Conservation (phyloP, 2,329 filamentous ascomycete genomes). For the Grosmannia clavigera region DNA sequence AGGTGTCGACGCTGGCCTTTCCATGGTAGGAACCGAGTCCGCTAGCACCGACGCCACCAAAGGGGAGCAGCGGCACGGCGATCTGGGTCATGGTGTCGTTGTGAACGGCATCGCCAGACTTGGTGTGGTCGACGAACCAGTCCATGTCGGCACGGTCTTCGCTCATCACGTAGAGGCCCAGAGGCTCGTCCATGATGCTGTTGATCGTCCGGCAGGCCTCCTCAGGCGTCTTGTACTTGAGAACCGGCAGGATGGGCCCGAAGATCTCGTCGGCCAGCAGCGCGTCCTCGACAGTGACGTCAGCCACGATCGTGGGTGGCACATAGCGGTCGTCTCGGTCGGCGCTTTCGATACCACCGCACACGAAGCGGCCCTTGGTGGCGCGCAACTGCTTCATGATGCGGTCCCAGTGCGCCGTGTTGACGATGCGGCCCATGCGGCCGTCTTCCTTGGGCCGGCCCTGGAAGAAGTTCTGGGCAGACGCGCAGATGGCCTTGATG, state of each 20-base stretch:
- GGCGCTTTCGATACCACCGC: neutral
- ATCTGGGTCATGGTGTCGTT: slow-evolving; percentile 36
- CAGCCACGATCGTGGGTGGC: slow-evolving; percentile 25
- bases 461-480: slow-evolving; percentile 20
- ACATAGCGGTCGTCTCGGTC: slow-evolving; percentile 20
- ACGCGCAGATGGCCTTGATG: slow-evolving; percentile 20
- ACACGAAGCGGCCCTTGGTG: slow-evolving; percentile 22
- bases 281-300: slow-evolving; percentile 22
- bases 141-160: slow-evolving; percentile 21
- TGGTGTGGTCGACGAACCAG: slow-evolving; percentile 23
- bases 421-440: slow-evolving; percentile 25
- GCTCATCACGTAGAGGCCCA: slow-evolving; percentile 30
- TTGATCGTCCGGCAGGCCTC: slow-evolving; percentile 18
- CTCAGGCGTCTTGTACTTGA: slow-evolving; percentile 18
- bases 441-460: slow-evolving; percentile 10
- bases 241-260: slow-evolving; percentile 28
- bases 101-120: slow-evolving; percentile 37
- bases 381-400: slow-evolving; percentile 22
- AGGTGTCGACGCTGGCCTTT: slow-evolving; percentile 31
- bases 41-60: slow-evolving; percentile 34
- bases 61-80: slow-evolving; percentile 27
- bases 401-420: slow-evolving; percentile 28
- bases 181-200: slow-evolving; percentile 19
- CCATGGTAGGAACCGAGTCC: slow-evolving; percentile 24
- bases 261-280: slow-evolving; percentile 33